Base-by-base conservation (phyloP, 768 basidiomycete genomes). In the Podaxis sp. region DNA sequence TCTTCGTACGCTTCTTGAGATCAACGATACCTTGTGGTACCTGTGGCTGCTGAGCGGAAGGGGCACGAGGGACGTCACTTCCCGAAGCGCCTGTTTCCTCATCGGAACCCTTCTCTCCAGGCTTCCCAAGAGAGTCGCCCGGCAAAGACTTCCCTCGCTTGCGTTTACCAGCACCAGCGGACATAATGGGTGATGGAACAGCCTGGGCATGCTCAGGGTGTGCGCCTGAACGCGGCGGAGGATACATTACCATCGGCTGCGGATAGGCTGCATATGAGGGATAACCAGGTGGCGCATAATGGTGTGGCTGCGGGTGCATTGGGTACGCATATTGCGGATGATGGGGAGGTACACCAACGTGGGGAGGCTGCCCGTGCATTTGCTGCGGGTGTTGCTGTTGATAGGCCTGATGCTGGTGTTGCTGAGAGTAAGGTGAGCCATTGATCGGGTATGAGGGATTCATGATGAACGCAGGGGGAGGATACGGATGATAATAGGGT, bases 1-100 rank as follows among this genome's bases (percentile, higher is more conserved):
- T 96, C 79, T 96, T 96, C 12, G 92, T 93, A 60, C 94, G 88
- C 75, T 96, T 96, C 79, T 92, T 93, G 66, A 81, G 75, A 71
- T 93, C 92, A 63, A 80, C 75, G 15, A 75, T 63, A 56, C 73
- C 61, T 61, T 73, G 78, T 19, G 54, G 61, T 48, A 59, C 65
- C 63, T 61, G 68, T 28, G 65, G 40, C 59, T 65, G 77, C 59
- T 68, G 75, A 39, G 64, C 72, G 39, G 75, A 64, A 4, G 71
- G 63, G 11, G 72, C 75, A 55, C 78, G 75, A 63, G 77, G 76
- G 8, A 69, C 71, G 65, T 85, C 83, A 70, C 74, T 80, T 57
- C 80, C 80, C 9, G 86, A 84, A 46, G 81, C 77, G 33, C 75
- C 79, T 33, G 73, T 76, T 52, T 87, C 87, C 53, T 88, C 88